A percentile compares a stretch with the other conserved stretches of the same genome.
phyloP scores from a whole-genome alignment of 495 filamentous ascomycete species.

The Neurospora sp. region DNA sequence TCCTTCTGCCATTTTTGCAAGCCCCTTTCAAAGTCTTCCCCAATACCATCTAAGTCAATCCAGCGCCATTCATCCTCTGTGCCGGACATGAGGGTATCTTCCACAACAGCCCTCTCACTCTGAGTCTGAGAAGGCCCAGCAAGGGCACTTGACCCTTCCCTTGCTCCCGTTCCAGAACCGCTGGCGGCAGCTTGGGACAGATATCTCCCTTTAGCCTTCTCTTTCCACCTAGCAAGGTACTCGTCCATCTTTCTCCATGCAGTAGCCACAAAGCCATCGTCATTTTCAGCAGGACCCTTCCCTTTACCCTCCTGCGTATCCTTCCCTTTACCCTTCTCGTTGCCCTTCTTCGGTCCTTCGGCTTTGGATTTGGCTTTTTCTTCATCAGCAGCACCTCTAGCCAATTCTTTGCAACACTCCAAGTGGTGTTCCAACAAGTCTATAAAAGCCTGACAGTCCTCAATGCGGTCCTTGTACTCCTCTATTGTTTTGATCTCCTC shows the following conservation, averaged over 20 bases:
- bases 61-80: too few relatives aligned
- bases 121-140: background rate
- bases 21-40: too few relatives aligned
- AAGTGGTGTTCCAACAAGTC: background rate
- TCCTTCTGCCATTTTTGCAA: too few relatives aligned
- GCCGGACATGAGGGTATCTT: too few relatives aligned
- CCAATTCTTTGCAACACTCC: background rate
- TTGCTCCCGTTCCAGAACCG: too few relatives aligned
- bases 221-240: background rate
- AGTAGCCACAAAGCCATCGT: background rate
- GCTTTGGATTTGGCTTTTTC: background rate
- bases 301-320: too few relatives aligned
- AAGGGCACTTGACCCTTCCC: background rate
- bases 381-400: background rate
- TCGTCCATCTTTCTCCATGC: background rate
- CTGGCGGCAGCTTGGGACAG: background rate
- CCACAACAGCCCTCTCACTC: background rate
- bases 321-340: too few relatives aligned
- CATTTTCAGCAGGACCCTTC: background rate
- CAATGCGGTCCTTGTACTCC: background rate
- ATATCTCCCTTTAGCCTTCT: background rate
- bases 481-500: background rate
- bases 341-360: background rate
- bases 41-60: too few relatives aligned
- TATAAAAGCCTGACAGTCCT: background rate